Evolutionary conservation across 2,329 filamentous ascomycete genomes (phyloP).

Genomic region (Fusarium sp.): DNA sequence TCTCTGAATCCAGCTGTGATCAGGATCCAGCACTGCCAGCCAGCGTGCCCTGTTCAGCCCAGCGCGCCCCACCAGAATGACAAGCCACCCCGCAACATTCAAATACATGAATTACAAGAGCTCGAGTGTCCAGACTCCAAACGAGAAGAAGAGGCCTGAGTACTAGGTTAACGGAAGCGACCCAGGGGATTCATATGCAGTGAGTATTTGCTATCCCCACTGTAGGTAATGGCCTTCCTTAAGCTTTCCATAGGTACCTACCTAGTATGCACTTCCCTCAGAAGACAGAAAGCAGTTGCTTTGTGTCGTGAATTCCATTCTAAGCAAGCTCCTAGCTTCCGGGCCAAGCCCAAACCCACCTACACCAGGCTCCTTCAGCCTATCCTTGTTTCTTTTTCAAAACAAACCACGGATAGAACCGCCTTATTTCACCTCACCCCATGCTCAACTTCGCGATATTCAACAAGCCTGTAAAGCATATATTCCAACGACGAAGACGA

Average conservation of each 20-base stretch:
- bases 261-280: not conserved
- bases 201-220: not conserved
- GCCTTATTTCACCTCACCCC: conserved; percentile 26
- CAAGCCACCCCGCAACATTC: conserved; percentile 47
- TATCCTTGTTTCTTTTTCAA: conserved; percentile 22
- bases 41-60: conserved; percentile 21
- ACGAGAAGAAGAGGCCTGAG: conserved; percentile 9
- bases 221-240: too few species aligned
- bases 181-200: conserved; percentile 6
- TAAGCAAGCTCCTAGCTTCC: conserved; percentile 31
- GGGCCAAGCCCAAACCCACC: conserved; percentile 33
- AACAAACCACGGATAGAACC: conserved; percentile 4
- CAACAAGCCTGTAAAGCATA: conserved; percentile 25
- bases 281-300: conserved; percentile 17
- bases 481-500: conserved; percentile 38
- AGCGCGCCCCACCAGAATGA: conserved; percentile 39
- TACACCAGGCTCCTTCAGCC: conserved; percentile 23
- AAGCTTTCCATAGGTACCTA: too few species aligned
- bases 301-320: conserved; percentile 38
- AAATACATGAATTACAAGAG: conserved; percentile 19
- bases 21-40: conserved; percentile 2
- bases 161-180: conserved; percentile 21
- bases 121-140: not conserved
- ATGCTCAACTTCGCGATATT: conserved; percentile 39
- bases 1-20: conserved; percentile 7